Percentiles rank a stretch among this genome's conserved stretches.
Evolutionary conservation across 257 asterid genomes (phyloP).

Genomic region (Nicotiana attenuata): DNA sequence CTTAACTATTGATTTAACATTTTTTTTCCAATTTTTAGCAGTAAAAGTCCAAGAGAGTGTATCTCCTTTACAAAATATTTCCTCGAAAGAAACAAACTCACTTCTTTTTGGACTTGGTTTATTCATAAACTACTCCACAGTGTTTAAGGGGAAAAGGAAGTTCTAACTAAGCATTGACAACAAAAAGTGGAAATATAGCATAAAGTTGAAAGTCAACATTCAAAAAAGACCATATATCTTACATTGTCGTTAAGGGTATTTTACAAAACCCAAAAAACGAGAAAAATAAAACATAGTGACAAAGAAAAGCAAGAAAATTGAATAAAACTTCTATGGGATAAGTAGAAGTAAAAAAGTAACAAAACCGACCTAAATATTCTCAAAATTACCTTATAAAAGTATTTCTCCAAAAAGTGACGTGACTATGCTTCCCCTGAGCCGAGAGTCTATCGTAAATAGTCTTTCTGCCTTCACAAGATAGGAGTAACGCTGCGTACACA

Average conservation of each 20-base stretch:
- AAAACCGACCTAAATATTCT: background rate
- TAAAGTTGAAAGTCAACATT: background rate
- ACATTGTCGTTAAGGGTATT: background rate
- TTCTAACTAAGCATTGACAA: background rate
- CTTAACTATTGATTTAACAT: background rate
- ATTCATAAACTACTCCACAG: too few species aligned
- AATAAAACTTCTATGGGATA: background rate
- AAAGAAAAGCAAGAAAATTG: background rate
- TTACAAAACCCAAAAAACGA: background rate
- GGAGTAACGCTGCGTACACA: too few species aligned
- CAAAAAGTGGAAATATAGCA: background rate
- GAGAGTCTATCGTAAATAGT: too few species aligned
- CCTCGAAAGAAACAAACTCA: background rate
- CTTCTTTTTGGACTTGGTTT: background rate
- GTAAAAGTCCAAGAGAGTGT: background rate
- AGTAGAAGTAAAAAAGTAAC: constrained; percentile 4
- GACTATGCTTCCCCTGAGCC: too few species aligned
- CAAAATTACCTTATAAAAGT: background rate
- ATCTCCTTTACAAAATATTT: background rate
- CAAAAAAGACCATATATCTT: constrained; percentile 5
- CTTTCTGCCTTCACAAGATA: too few species aligned
- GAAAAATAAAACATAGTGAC: background rate
- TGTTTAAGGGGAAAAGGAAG: too few species aligned
- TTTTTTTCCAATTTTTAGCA: too few species aligned
- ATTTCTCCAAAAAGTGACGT: too few species aligned